These are phyloP conservation scores for Coccomyxa sp. DNA, from an alignment of 139 green algal genomes.

Conservation along the genomic window DNA sequence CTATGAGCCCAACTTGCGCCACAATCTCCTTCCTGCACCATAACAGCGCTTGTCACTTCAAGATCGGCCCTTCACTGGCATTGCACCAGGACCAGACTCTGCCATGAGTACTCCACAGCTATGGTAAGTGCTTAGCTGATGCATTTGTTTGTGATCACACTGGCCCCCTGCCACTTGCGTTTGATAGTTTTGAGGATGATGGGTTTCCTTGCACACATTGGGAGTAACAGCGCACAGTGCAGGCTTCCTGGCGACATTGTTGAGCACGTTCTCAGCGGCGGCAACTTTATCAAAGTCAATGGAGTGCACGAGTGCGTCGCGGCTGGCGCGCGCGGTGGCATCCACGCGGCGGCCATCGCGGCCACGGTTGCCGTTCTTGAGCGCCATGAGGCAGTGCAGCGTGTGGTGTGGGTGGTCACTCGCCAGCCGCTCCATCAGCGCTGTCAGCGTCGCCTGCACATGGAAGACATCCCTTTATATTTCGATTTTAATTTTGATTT, in stretches of 20 bases:
- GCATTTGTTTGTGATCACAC: no score
- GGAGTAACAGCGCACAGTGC: no score
- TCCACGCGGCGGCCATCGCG: conserved; percentile 11
- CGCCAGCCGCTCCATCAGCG: conserved; percentile 56
- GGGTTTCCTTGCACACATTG: no score
- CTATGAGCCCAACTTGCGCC: conserved; percentile 49
- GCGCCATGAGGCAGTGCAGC: conserved; percentile 70
- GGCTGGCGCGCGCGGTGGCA: neutral
- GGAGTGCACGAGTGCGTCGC: conserved; percentile 11
- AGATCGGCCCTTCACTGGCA: neutral
- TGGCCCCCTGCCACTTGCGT: no score
- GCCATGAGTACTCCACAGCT: no score
- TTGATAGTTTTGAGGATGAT: no score
- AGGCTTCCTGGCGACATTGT: no score
- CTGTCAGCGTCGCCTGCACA: conserved; percentile 27
- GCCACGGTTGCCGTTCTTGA: conserved; percentile 61
- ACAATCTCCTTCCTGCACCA: conserved; percentile 24
- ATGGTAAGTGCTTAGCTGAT: no score
- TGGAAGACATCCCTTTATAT: neutral
- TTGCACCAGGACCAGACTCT: no score
- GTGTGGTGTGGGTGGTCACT: conserved; percentile 83
- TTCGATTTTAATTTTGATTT: neutral
- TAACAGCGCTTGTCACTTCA: neutral
- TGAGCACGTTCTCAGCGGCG: conserved; percentile 6
- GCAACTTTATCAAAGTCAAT: conserved; percentile 33